Evolutionary conservation across 495 filamentous ascomycete species (phyloP), one percentile per base, ranked within the genome.

Genomic region (Xylaria longipes): DNA sequence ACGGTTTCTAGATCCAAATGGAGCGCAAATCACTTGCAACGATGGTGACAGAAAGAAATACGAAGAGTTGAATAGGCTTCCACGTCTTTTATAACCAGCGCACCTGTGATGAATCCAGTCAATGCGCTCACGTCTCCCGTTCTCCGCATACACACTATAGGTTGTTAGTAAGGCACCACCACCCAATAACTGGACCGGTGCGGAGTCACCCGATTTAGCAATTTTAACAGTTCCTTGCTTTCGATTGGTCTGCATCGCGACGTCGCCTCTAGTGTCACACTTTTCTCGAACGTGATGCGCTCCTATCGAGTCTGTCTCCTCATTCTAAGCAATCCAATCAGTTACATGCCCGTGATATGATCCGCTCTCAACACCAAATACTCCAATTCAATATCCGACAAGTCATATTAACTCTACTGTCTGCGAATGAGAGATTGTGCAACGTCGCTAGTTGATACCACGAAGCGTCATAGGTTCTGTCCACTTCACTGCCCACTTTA

Each of bases 141-240:
- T 58, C 52, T 41, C 65, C 50, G n/a, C 52, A 15, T 50, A 39
- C 33, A n/a, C n/a, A n/a, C n/a, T n/a, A 37, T 14, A 37, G 7
- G 20, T 22, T 48, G 45, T 20, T 58, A 22, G 35, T 57, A 35
- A 68, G 48, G 35, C 50, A 37, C 65, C 62, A 12, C 1, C 64
- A 29, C 25, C 27, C 39, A 31, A 45, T 41, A 58, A 46, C 52
- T 56, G 37, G 37, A 6, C 29, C n/a, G 35, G 35, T 68, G 65
- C 65, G 65, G 65, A 68, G 65, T 68, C 35, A 46, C 50, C 65
- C 52, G 52, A 68, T 58, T 45, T 43, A 52, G 65, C 52, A 68
- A 68, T 29, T 58, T 43, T 58, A 68, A 58, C 65, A 68, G 65
- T 45, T 43, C 62, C 35, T 17, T 15, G 37, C 35, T 12, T 68